Conservation (phyloP, 2,329 filamentous ascomycete genomes). For the Dichotomopilus funicola region DNA sequence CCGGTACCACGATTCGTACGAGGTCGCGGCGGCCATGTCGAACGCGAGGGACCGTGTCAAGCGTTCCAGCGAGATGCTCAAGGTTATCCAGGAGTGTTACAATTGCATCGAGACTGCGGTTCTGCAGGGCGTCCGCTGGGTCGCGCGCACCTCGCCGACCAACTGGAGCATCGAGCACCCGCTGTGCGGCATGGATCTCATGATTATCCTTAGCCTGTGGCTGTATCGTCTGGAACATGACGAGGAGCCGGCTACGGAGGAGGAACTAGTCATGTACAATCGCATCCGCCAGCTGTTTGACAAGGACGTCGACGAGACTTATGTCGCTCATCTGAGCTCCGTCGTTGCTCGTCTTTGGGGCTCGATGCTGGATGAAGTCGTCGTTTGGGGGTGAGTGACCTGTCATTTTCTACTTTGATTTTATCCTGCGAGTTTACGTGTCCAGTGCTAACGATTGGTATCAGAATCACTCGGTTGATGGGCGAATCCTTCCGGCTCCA, state of each 20-base stretch:
- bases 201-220: conserved; percentile 97
- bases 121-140: conserved; percentile 91
- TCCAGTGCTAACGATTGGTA: conserved; percentile 36
- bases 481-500: conserved; percentile 97
- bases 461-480: conserved; percentile 87
- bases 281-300: conserved; percentile 86
- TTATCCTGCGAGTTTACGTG: no score
- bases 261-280: conserved; percentile 85
- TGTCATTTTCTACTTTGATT: no score
- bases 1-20: conserved; percentile 93
- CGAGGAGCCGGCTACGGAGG: conserved; percentile 79
- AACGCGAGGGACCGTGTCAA: conserved; percentile 89
- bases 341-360: conserved; percentile 94
- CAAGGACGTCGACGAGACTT: conserved; percentile 78
- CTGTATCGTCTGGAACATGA: conserved; percentile 99
- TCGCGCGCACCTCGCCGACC: conserved; percentile 92
- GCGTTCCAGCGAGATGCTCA: conserved; percentile 94
- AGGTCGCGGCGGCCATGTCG: conserved; percentile 95
- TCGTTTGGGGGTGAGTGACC: conserved; percentile 91
- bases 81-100: conserved; percentile 96
- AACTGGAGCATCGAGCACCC: conserved; percentile 99
- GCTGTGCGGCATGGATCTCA: conserved; percentile 90
- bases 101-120: conserved; percentile 96
- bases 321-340: conserved; percentile 82
- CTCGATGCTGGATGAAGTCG: conserved; percentile 95